phyloP scores from a whole-genome alignment of 163 green algal species.

The Chlamydomonas reinhardtii region DNA sequence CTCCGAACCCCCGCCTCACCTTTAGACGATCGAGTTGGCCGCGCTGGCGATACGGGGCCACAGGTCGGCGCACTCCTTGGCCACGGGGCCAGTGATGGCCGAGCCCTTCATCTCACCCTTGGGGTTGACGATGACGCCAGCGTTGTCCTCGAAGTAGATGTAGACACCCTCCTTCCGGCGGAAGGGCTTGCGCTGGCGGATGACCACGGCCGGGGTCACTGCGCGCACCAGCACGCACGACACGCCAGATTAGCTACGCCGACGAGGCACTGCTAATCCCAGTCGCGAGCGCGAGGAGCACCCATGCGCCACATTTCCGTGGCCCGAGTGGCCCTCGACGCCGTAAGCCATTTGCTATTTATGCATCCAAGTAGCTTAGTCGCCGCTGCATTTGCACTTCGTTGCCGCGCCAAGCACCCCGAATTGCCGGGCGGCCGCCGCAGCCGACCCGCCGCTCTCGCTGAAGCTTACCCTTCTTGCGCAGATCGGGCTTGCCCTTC shows the following conservation, averaged over 20 bases:
- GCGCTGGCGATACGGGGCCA: slow-evolving; percentile 99
- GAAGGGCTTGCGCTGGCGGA: slow-evolving; percentile 98
- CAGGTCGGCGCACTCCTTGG: slow-evolving; percentile 99
- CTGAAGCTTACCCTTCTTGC: slow-evolving; percentile 95
- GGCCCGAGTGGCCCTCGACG: too few relatives aligned
- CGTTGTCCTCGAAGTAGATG: slow-evolving; percentile 99
- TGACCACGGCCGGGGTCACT: slow-evolving; percentile 98
- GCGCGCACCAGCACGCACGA: slow-evolving; percentile 17
- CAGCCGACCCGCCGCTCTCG: neutral
- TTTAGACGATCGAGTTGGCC: slow-evolving; percentile 97
- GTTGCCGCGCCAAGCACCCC: neutral
- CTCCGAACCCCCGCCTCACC: neutral
- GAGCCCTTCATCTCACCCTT: slow-evolving; percentile 99
- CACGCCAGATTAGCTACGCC: too few relatives aligned
- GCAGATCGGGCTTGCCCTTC: slow-evolving; percentile 99
- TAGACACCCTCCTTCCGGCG: slow-evolving; percentile 97
- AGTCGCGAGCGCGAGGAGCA: too few relatives aligned
- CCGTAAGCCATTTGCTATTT: too few relatives aligned
- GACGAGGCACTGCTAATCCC: too few relatives aligned
- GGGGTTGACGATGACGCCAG: slow-evolving; percentile 97
- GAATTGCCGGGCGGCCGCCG: slow-evolving; percentile 8
- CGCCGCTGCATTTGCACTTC: neutral
- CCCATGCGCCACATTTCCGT: too few relatives aligned
- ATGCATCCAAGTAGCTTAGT: neutral
- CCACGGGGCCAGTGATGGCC: slow-evolving; percentile 98